Evolutionary conservation across 2,329 filamentous ascomycete species (phyloP).

Genomic region (Penicillium polonicum): DNA sequence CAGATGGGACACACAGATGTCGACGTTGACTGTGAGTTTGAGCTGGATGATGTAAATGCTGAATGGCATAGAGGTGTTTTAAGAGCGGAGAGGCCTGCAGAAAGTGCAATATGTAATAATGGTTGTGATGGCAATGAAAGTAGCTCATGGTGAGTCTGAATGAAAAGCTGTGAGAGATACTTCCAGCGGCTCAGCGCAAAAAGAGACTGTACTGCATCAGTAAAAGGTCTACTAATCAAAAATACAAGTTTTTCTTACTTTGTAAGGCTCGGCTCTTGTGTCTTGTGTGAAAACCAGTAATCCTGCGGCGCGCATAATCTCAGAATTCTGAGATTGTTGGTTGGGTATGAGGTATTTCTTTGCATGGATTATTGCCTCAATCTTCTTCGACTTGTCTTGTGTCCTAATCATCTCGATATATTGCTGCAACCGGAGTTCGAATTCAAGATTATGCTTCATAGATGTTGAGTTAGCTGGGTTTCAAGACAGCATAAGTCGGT

Average conservation of each 20-base stretch:
- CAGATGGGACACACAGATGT: conserved; percentile 91
- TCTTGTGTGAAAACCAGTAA: conserved; percentile 72
- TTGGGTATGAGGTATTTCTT: conserved; percentile 76
- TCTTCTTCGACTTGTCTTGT: conserved; percentile 60
- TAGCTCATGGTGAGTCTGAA: conserved; percentile 80
- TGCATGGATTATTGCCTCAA: conserved; percentile 78
- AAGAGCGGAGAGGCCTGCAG: conserved; percentile 85
- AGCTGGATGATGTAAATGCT: conserved; percentile 56
- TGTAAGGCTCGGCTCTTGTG: conserved; percentile 60
- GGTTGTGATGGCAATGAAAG: conserved; percentile 79
- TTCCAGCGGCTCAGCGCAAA: conserved; percentile 74
- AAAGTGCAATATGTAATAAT: conserved; percentile 85
- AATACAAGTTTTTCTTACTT: conserved; percentile 40
- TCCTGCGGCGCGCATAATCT: conserved; percentile 72
- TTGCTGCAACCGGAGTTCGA: conserved; percentile 89
- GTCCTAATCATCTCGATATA: conserved; percentile 86
- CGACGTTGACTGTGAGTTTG: conserved; percentile 56
- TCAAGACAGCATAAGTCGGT: neutral
- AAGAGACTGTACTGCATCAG: conserved; percentile 54
- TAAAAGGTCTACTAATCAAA: neutral
- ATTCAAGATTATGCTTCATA: conserved; percentile 74
- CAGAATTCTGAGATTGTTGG: conserved; percentile 63
- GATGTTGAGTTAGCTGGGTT: neutral
- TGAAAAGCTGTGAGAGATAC: conserved; percentile 75
- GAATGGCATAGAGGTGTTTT: conserved; percentile 95